Evolutionary conservation across 1,139 yeast genomes (phyloP).

Genomic region (Taphrina populina): DNA sequence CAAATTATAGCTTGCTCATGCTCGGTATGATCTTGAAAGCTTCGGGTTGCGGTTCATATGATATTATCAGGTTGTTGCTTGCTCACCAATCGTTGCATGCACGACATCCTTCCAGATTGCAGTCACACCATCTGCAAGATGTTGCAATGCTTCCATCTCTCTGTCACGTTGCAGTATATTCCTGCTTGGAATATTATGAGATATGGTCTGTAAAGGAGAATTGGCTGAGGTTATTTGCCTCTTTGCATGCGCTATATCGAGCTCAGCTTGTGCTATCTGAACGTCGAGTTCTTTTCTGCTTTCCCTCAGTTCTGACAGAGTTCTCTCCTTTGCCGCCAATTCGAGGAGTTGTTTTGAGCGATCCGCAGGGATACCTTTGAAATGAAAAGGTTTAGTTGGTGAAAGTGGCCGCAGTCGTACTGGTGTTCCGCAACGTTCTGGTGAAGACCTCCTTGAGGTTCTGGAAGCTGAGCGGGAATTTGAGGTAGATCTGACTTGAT

Average conservation of each 20-base stretch:
- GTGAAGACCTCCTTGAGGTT: constrained; percentile 9
- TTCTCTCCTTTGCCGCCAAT: constrained; percentile 10
- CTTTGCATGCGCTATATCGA: constrained; percentile 6
- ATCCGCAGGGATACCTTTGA: constrained; percentile 1
- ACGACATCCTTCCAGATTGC: constrained; percentile 20
- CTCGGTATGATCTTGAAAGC: too few species aligned
- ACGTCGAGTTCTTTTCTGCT: constrained; percentile 10
- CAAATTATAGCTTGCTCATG: too few species aligned
- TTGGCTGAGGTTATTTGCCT: not conserved
- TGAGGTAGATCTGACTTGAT: too few species aligned
- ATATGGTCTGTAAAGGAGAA: not conserved
- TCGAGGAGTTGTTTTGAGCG: constrained; percentile 8
- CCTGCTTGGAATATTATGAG: not conserved
- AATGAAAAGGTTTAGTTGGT: not conserved
- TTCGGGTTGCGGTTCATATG: too few species aligned
- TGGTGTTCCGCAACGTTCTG: not conserved
- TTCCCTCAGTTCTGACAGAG: constrained; percentile 10
- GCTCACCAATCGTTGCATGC: constrained; percentile 14
- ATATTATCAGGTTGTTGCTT: constrained; percentile 7
- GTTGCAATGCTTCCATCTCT: constrained; percentile 12
- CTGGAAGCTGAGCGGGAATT: too few species aligned
- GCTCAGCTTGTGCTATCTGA: constrained; percentile 11
- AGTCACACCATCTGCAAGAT: constrained; percentile 16
- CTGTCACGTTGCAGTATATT: constrained; percentile 7
- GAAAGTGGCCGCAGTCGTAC: constrained; percentile 9